Evolutionary conservation across 805 yeast genomes (phyloP).

Genomic region (Wickerhamiella azymoides): DNA sequence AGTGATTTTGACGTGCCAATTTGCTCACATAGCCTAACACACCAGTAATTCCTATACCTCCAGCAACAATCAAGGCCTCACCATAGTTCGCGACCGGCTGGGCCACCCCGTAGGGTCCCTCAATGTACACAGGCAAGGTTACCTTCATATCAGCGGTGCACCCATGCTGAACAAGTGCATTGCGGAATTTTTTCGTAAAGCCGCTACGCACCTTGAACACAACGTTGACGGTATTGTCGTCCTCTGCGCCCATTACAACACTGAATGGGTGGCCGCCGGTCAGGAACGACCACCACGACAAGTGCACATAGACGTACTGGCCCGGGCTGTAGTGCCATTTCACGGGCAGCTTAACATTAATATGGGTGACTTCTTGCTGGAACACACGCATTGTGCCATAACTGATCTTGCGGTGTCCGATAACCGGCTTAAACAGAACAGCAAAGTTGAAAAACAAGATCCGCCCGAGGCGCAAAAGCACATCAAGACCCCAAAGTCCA

Average conservation of each 20-base stretch:
- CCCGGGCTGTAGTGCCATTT: constrained; percentile 48
- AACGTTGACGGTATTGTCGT: constrained; percentile 33
- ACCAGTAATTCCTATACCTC: constrained; percentile 55
- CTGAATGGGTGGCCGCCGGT: constrained; percentile 57
- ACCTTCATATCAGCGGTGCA: constrained; percentile 25
- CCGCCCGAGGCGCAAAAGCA: constrained; percentile 41
- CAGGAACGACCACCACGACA: constrained; percentile 36
- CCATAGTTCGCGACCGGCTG: constrained; percentile 36
- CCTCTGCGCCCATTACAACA: constrained; percentile 29
- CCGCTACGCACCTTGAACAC: constrained; percentile 42
- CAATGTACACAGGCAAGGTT: constrained; percentile 34
- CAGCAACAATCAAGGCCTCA: constrained; percentile 40
- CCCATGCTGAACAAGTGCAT: constrained; percentile 23
- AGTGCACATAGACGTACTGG: constrained; percentile 46
- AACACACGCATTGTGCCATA: constrained; percentile 31
- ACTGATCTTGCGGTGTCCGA: constrained; percentile 21
- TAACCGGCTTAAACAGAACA: constrained; percentile 26
- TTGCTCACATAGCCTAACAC: constrained; percentile 33
- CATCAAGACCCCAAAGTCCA: constrained; percentile 55
- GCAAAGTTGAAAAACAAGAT: constrained; percentile 27
- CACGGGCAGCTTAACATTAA: constrained; percentile 38
- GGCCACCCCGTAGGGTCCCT: constrained; percentile 47
- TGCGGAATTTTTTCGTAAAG: constrained; percentile 32
- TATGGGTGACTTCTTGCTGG: constrained; percentile 35
- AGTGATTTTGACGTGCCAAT: constrained; percentile 15